Evolutionary conservation across 495 filamentous ascomycete genomes (phyloP).

Genomic region (Glonium stellatum): DNA sequence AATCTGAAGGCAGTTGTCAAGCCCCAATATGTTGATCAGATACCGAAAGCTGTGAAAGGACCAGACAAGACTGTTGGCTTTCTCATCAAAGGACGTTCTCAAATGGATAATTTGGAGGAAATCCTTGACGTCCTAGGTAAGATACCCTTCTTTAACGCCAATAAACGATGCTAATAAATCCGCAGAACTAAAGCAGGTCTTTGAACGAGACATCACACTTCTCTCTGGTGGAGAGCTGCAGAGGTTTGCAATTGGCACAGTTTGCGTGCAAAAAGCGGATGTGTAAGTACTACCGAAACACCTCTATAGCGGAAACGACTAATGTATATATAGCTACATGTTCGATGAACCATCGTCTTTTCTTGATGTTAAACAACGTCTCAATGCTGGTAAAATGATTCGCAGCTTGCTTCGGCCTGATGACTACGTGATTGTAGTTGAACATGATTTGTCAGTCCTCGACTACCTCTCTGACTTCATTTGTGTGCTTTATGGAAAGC

Average conservation of each 20-base stretch:
- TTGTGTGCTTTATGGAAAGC: conserved; percentile 91
- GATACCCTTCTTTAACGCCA: conserved; percentile 4
- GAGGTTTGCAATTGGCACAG: conserved; percentile 90
- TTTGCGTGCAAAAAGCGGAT: conserved; percentile 93
- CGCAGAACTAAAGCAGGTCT: conserved; percentile 74
- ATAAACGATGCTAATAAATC: conserved; percentile 26
- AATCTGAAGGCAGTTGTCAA: conserved; percentile 95
- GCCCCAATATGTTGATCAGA: conserved; percentile 98
- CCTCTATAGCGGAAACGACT: no score
- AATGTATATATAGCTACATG: conserved; percentile 57
- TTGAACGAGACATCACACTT: conserved; percentile 76
- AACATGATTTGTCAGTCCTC: conserved; percentile 96
- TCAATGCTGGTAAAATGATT: conserved; percentile 85
- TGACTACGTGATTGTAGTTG: conserved; percentile 96
- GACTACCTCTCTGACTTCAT: conserved; percentile 98
- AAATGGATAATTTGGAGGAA: conserved; percentile 75
- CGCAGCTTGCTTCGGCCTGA: conserved; percentile 78
- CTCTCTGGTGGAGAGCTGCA: conserved; percentile 97
- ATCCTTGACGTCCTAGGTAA: conserved; percentile 75
- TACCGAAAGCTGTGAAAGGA: conserved; percentile 82
- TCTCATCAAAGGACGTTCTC: conserved; percentile 64
- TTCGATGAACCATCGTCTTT: conserved; percentile 99
- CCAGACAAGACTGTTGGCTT: conserved; percentile 66
- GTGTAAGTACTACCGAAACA: conserved; percentile 51
- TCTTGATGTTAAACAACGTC: conserved; percentile 95